phyloP scores from a whole-genome alignment of 306 rosid genomes.

The Vigna reflexopilosa region DNA sequence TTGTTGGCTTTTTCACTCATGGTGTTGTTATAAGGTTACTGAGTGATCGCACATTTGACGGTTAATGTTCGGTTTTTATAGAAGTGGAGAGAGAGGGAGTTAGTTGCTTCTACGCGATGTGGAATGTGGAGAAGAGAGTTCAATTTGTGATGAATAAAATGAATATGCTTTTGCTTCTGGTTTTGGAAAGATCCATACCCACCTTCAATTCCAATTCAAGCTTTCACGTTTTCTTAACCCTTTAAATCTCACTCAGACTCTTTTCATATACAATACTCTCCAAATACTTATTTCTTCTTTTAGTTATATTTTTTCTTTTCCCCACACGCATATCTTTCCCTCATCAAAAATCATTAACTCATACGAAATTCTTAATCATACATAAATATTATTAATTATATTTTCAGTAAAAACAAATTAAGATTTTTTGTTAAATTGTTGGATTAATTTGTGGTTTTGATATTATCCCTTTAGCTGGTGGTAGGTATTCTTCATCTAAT shows the following conservation, averaged over 20 bases:
- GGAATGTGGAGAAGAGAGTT: conserved; percentile 12
- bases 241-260: too few species aligned
- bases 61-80: conserved; percentile 20
- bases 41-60: neutral
- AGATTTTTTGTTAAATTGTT: neutral
- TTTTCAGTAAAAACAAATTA: neutral
- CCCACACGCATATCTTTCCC: too few species aligned
- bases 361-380: too few species aligned
- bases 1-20: neutral
- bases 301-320: too few species aligned
- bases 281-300: too few species aligned
- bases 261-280: too few species aligned
- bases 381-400: too few species aligned
- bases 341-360: too few species aligned
- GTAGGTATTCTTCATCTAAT: neutral
- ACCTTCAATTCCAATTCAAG: conserved; percentile 51
- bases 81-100: neutral
- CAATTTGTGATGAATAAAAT: neutral
- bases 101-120: conserved; percentile 54
- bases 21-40: neutral
- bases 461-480: conserved; percentile 1
- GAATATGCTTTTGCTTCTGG: conserved; percentile 30
- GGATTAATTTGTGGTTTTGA: neutral
- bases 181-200: neutral
- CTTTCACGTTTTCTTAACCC: neutral